Evolutionary conservation across 2,329 filamentous ascomycete species (phyloP).

Genomic region (Aaosphaeria arxii): DNA sequence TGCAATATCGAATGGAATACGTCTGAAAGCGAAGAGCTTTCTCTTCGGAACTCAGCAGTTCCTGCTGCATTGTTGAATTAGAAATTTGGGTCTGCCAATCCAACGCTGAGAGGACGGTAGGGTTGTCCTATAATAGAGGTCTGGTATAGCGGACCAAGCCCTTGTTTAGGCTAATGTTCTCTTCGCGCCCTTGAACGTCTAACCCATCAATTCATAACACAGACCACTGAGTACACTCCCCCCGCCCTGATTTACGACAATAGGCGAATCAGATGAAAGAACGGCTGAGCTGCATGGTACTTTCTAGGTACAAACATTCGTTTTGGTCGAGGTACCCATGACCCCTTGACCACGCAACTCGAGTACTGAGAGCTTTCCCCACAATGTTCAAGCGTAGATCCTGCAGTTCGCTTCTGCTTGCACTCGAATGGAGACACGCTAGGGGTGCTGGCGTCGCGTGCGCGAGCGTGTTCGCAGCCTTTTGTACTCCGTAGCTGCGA

Average conservation of each 20-base stretch:
- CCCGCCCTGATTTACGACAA: slow-evolving; percentile 9
- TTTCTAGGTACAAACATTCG: slow-evolving; percentile 20
- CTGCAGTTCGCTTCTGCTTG: slow-evolving; percentile 19
- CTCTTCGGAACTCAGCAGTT: no score
- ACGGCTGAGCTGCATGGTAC: slow-evolving; percentile 16
- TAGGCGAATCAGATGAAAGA: slow-evolving; percentile 16
- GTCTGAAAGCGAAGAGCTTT: no score
- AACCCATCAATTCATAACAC: slow-evolving; percentile 9
- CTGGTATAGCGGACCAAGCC: slow-evolving; percentile 21
- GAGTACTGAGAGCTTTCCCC: slow-evolving; percentile 20
- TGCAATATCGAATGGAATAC: no score
- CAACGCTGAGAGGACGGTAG: no score
- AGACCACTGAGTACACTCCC: slow-evolving; percentile 14
- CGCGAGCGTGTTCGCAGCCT: slow-evolving; percentile 16
- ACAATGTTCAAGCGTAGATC: slow-evolving; percentile 29
- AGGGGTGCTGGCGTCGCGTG: slow-evolving; percentile 12
- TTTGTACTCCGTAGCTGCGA: slow-evolving; percentile 9
- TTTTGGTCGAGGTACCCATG: slow-evolving; percentile 16
- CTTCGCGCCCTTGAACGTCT: slow-evolving; percentile 14
- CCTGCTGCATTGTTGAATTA: no score
- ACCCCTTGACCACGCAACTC: slow-evolving; percentile 9
- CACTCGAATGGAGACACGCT: slow-evolving; percentile 4
- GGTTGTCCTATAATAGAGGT: slow-evolving; percentile 13
- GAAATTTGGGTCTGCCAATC: no score
- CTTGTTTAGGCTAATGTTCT: slow-evolving; percentile 24